These are phyloP conservation scores for Camelina sativa DNA, from an alignment of 345 rosid species.

Conservation along the genomic window DNA sequence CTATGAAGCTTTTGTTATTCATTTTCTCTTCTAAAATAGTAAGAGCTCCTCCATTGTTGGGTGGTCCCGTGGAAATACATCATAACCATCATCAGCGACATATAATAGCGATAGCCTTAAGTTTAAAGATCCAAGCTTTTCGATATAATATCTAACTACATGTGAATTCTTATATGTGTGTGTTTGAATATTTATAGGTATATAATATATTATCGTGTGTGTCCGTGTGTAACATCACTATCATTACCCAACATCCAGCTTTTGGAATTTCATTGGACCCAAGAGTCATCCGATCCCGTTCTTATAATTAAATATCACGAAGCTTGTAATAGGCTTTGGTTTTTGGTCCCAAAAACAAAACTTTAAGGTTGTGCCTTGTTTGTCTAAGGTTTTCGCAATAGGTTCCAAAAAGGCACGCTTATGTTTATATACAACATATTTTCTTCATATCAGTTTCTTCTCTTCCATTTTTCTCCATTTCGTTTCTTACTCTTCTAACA, in stretches of 20 bases:
- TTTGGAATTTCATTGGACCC: slow-evolving; percentile 50
- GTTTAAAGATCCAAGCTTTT: slow-evolving; percentile 45
- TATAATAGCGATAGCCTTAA: slow-evolving; percentile 37
- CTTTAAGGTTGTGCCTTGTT: slow-evolving; percentile 55
- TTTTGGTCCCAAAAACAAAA: slow-evolving; percentile 48
- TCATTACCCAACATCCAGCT: slow-evolving; percentile 42
- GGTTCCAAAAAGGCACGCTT: slow-evolving; percentile 40
- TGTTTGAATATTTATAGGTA: slow-evolving; percentile 25
- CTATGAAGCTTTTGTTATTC: slow-evolving; percentile 17
- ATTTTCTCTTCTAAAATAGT: slow-evolving; percentile 26
- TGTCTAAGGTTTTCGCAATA: slow-evolving; percentile 48
- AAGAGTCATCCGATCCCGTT: slow-evolving; percentile 51
- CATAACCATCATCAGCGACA: slow-evolving; percentile 42
- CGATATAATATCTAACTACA: slow-evolving; percentile 33
- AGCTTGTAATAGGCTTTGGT: slow-evolving; percentile 49
- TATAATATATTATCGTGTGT: slow-evolving; percentile 39
- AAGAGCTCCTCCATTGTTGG: slow-evolving; percentile 42
- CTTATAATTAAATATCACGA: slow-evolving; percentile 38
- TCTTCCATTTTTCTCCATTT: slow-evolving; percentile 25
- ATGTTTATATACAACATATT: slow-evolving; percentile 33
- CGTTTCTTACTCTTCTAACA: slow-evolving; percentile 29
- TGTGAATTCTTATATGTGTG: slow-evolving; percentile 29
- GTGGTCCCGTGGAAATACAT: slow-evolving; percentile 51
- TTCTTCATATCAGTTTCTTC: slow-evolving; percentile 35
- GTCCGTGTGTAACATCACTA: slow-evolving; percentile 50